Evolutionary conservation across 2,329 filamentous ascomycete genomes (phyloP), one percentile per base, ranked within the genome.

Genomic region (Neonectria ditissima): DNA sequence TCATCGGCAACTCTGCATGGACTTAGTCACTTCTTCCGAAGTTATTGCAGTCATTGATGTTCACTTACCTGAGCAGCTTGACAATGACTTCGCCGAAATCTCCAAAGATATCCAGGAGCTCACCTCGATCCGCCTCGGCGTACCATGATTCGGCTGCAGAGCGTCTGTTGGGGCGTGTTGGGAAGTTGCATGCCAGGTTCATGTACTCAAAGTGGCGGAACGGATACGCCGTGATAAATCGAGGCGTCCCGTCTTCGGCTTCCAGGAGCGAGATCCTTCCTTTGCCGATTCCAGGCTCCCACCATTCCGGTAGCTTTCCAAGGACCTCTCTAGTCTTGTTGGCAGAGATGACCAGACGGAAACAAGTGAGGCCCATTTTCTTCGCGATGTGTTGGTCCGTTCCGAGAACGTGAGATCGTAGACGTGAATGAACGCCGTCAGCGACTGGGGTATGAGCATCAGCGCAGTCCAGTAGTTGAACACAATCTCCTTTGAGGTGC

Each of bases 151-250:
- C 51, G 28, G 28, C 43, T 20, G 59, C 26, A 14, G 52, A 51
- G 11, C 52, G 44, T 51, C 59, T 14, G 52, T 56, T 51, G 11
- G 28, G n/a, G 5, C 53, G 59, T 4, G 59, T 62, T 1, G 59
- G 59, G 22, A 62, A 62, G 45, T 56, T 56, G 47, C 45, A 56
- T 1, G 53, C 45, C 39, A 62, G 30, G n/a, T 62, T 62, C 53
- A 62, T 62, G 39, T 34, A 52, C 16, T 62, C 18, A n/a, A 45
- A 52, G 16, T 48, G 53, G 18, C 59, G 53, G 11, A 56, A 53
- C 0, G 53, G 45, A 26, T 62, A 62, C 1, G 59, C 55, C 10
- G 47, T 53, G 39, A 62, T 62, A n/a, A 62, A 62, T 47, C 53
- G 22, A 3, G 53, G 53, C 3, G 53, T 62, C 9, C 53, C 59